Evolutionary conservation across 805 yeast genomes (phyloP).

Genomic region (Starmerella bombi): DNA sequence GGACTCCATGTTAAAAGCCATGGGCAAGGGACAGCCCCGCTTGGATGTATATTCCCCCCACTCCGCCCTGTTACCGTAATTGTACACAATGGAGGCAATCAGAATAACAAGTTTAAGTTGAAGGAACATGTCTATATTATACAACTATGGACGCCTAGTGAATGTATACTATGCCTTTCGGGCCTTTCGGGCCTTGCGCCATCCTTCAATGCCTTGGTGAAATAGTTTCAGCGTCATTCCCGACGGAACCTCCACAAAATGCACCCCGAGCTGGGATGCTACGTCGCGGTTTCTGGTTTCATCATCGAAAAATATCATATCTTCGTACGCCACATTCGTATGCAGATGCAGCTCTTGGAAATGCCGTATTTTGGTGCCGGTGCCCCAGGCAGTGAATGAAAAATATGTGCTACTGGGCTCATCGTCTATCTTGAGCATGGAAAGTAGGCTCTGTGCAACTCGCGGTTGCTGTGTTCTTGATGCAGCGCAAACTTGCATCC

Average conservation of each 20-base stretch:
- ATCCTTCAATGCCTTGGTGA: slow-evolving; percentile 16
- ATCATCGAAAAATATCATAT: slow-evolving; percentile 64
- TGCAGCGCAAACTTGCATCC: slow-evolving; percentile 50
- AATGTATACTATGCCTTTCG: neutral
- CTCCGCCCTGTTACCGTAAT: too few relatives aligned
- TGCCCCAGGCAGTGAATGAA: slow-evolving; percentile 31
- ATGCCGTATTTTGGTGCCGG: slow-evolving; percentile 41
- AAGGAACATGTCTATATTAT: too few relatives aligned
- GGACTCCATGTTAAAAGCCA: slow-evolving; percentile 23
- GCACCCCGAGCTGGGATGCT: slow-evolving; percentile 46
- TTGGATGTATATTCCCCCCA: too few relatives aligned
- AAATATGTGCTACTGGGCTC: slow-evolving; percentile 41
- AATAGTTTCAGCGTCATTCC: slow-evolving; percentile 26
- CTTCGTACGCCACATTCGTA: slow-evolving; percentile 35
- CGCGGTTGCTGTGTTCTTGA: slow-evolving; percentile 68
- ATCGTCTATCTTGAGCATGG: slow-evolving; percentile 40
- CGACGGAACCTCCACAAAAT: slow-evolving; percentile 50
- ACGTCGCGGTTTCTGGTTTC: slow-evolving; percentile 70
- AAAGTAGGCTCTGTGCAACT: slow-evolving; percentile 54
- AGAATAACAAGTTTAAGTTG: too few relatives aligned
- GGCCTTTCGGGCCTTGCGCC: slow-evolving; percentile 10
- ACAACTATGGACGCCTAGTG: too few relatives aligned
- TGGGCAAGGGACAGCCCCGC: slow-evolving; percentile 4
- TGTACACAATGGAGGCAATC: too few relatives aligned
- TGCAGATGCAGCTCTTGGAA: slow-evolving; percentile 38